A percentile compares a stretch with the other conserved stretches of the same genome.
Evolutionary conservation across 179 eudicot genomes (phyloP).

Genomic region (Spergularia azorica): DNA sequence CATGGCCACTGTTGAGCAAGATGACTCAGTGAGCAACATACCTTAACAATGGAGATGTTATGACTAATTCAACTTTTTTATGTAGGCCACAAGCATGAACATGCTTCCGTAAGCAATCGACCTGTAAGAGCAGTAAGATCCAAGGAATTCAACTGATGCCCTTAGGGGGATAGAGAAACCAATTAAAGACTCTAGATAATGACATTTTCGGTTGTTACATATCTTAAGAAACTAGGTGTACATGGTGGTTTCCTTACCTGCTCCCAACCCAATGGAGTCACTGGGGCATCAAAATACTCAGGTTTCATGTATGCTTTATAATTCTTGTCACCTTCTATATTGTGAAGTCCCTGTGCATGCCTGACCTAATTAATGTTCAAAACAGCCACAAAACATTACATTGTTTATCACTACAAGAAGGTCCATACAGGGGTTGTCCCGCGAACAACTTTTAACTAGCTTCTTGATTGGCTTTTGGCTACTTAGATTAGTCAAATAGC

Average conservation of each 20-base stretch:
- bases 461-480: no score
- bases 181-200: neutral
- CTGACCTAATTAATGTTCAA: slow-evolving; percentile 65
- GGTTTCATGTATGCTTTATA: slow-evolving; percentile 83
- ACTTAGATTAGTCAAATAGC: no score
- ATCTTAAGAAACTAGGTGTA: neutral
- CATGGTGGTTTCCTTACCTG: slow-evolving; percentile 56
- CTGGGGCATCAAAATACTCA: slow-evolving; percentile 91
- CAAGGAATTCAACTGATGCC: neutral
- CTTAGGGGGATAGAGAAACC: neutral
- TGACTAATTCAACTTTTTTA: slow-evolving; percentile 68
- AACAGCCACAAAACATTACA: slow-evolving; percentile 27
- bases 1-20: neutral
- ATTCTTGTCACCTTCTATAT: slow-evolving; percentile 87
- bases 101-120: slow-evolving; percentile 78
- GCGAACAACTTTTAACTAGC: no score
- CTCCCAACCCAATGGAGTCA: slow-evolving; percentile 90
- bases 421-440: neutral
- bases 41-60: slow-evolving; percentile 88
- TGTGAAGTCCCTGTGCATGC: slow-evolving; percentile 96
- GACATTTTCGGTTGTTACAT: neutral
- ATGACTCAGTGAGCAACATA: slow-evolving; percentile 22
- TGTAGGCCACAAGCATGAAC: slow-evolving; percentile 71
- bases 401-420: slow-evolving; percentile 21
- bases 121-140: slow-evolving; percentile 45